A percentile compares a stretch with the other conserved stretches of the same genome.
phyloP scores from a whole-genome alignment of 495 filamentous ascomycete species.

The Aspergillus hancockii region DNA sequence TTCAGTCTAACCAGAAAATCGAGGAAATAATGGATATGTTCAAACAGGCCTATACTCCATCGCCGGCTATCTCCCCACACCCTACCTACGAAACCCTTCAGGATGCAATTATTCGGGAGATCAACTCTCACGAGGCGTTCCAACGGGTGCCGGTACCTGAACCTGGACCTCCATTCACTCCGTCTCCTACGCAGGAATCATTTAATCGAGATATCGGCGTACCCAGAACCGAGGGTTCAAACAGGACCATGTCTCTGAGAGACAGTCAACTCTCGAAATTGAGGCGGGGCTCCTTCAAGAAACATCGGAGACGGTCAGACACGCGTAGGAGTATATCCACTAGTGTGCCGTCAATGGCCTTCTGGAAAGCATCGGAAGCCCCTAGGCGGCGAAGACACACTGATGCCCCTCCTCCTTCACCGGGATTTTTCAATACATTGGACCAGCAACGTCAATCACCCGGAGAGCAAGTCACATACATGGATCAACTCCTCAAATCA shows the following conservation, averaged over 20 bases:
- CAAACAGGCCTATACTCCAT: constrained; percentile 39
- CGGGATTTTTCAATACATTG: constrained; percentile 32
- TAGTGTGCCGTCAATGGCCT: constrained; percentile 28
- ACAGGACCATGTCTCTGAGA: constrained; percentile 27
- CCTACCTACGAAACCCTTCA: constrained; percentile 48
- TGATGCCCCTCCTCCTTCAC: constrained; percentile 40
- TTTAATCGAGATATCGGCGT: constrained; percentile 19
- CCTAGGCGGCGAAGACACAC: constrained; percentile 41
- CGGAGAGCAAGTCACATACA: constrained; percentile 34
- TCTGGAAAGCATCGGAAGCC: constrained; percentile 22
- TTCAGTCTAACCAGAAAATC: constrained; percentile 27
- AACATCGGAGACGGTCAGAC: constrained; percentile 34
- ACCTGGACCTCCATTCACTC: constrained; percentile 41
- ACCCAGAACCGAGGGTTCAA: background rate
- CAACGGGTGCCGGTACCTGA: constrained; percentile 36
- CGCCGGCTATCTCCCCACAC: constrained; percentile 31
- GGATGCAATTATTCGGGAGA: constrained; percentile 49
- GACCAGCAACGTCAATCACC: constrained; percentile 6
- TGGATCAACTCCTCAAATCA: constrained; percentile 34
- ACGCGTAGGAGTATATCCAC: constrained; percentile 38
- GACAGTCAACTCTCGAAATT: constrained; percentile 34
- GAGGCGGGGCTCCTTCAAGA: constrained; percentile 36
- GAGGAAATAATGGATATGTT: constrained; percentile 49
- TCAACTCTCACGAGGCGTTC: constrained; percentile 52
- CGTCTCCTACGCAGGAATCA: constrained; percentile 28